Evolutionary conservation across 2,329 filamentous ascomycete species (phyloP).

Genomic region (Polychaeton citri): DNA sequence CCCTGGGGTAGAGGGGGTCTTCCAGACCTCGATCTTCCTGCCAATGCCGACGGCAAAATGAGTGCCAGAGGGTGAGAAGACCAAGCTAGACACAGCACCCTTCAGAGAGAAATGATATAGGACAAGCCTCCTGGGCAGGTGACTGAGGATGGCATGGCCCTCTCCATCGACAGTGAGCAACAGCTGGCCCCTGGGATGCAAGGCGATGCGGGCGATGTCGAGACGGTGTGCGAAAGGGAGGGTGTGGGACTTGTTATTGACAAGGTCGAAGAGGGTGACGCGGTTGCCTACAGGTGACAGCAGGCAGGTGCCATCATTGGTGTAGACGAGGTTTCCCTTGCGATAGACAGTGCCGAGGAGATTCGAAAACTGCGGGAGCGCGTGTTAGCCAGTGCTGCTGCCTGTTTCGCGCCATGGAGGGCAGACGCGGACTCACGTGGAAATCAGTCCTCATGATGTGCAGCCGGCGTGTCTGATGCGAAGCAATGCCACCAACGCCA

Average conservation of each 20-base stretch:
- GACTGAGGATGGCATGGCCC: constrained; percentile 84
- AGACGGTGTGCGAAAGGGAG: constrained; percentile 84
- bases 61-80: constrained; percentile 81
- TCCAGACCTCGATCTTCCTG: constrained; percentile 86
- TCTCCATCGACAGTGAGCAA: constrained; percentile 89
- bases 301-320: constrained; percentile 86
- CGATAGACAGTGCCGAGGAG: constrained; percentile 96
- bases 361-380: constrained; percentile 69
- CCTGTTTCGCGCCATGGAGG: not conserved
- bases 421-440: constrained; percentile 47
- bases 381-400: constrained; percentile 1
- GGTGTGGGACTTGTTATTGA: constrained; percentile 83
- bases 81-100: constrained; percentile 64
- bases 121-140: constrained; percentile 69
- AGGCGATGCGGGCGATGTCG: constrained; percentile 77
- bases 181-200: constrained; percentile 82
- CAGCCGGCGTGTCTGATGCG: too few species aligned
- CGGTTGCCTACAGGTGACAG: constrained; percentile 94
- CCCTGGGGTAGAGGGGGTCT: constrained; percentile 72
- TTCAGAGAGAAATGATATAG: constrained; percentile 96
- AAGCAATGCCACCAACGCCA: too few species aligned
- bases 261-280: constrained; percentile 88
- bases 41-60: constrained; percentile 85
- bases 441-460: constrained; percentile 99
- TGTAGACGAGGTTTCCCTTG: constrained; percentile 93